These are phyloP conservation scores for Psilocybe tampanensis DNA, from an alignment of 768 basidiomycete species.

Conservation along the genomic window DNA sequence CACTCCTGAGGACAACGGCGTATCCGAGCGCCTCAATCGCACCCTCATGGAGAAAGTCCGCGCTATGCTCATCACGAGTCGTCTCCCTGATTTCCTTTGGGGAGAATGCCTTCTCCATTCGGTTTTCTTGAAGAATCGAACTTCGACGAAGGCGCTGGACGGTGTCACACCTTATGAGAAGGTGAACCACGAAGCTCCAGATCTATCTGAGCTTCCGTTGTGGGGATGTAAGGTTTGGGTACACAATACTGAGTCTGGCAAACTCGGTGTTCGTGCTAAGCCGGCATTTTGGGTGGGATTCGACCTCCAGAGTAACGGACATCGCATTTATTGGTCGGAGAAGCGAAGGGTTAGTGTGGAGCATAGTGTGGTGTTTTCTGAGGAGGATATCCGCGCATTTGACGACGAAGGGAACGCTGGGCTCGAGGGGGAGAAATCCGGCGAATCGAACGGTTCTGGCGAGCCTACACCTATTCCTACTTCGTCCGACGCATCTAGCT, in stretches of 20 bases:
- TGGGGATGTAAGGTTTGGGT: slow-evolving; percentile 20
- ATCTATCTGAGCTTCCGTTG: slow-evolving; percentile 6
- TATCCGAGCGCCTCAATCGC: slow-evolving; percentile 13
- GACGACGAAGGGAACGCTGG: not conserved
- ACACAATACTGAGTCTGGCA: slow-evolving; percentile 18
- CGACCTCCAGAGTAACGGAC: slow-evolving; percentile 32
- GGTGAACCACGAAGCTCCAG: slow-evolving; percentile 6
- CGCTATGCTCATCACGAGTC: slow-evolving; percentile 28
- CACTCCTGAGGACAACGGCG: slow-evolving; percentile 12
- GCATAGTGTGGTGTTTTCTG: slow-evolving; percentile 24
- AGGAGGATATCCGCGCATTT: not conserved
- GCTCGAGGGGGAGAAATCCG: not conserved
- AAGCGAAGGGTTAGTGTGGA: slow-evolving; percentile 29
- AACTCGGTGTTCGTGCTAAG: slow-evolving; percentile 29
- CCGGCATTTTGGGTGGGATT: slow-evolving; percentile 29
- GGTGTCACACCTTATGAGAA: slow-evolving; percentile 11
- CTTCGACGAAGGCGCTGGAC: slow-evolving; percentile 9
- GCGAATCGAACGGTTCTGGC: too few species aligned
- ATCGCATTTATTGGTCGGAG: slow-evolving; percentile 35
- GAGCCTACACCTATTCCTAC: too few species aligned
- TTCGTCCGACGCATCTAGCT: too few species aligned
- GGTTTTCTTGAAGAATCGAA: slow-evolving; percentile 14
- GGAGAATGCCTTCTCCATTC: slow-evolving; percentile 11
- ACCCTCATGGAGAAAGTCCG: slow-evolving; percentile 25
- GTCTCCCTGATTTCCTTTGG: slow-evolving; percentile 33